Conservation (phyloP, 768 basidiomycete species). For the Hericium erinaceus region DNA sequence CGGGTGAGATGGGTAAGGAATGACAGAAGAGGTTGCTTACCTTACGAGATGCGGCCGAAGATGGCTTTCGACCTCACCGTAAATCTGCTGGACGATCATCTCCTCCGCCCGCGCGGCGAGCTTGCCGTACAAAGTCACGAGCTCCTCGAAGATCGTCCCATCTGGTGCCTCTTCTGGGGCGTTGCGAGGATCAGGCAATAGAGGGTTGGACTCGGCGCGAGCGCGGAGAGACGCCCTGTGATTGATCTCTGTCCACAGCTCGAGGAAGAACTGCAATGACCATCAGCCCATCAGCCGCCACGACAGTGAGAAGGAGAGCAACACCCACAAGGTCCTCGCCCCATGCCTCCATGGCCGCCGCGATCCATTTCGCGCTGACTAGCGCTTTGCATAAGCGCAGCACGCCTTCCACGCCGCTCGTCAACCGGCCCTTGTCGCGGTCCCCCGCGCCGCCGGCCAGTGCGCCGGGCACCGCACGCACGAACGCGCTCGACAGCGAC, state of each 20-base stretch:
- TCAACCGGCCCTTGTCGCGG: slow-evolving; percentile 43
- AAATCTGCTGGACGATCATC: slow-evolving; percentile 78
- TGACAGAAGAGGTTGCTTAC: slow-evolving; percentile 1
- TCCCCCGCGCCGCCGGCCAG: slow-evolving; percentile 46
- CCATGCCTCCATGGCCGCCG: slow-evolving; percentile 66
- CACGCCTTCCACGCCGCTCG: slow-evolving; percentile 76
- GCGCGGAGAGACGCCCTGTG: slow-evolving; percentile 46
- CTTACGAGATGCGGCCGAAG: slow-evolving; percentile 65
- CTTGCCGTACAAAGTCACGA: slow-evolving; percentile 54
- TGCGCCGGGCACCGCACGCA: slow-evolving; percentile 89
- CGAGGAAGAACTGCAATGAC: slow-evolving; percentile 72
- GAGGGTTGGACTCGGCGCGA: slow-evolving; percentile 37
- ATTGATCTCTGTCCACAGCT: slow-evolving; percentile 78
- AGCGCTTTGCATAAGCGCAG: slow-evolving; percentile 80
- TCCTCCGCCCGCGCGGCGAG: slow-evolving; percentile 70
- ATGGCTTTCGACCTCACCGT: slow-evolving; percentile 68
- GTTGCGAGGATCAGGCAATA: slow-evolving; percentile 38
- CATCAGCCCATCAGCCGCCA: slow-evolving; percentile 55
- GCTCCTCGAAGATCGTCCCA: slow-evolving; percentile 72
- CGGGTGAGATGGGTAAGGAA: slow-evolving; percentile 15
- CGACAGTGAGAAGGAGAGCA: slow-evolving; percentile 78
- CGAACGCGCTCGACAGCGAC: slow-evolving; percentile 76
- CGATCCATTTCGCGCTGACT: slow-evolving; percentile 70
- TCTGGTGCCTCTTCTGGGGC: slow-evolving; percentile 30
- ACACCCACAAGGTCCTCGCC: slow-evolving; percentile 67